Conservation (phyloP, 83 land plant genomes). For the Picea abies region DNA sequence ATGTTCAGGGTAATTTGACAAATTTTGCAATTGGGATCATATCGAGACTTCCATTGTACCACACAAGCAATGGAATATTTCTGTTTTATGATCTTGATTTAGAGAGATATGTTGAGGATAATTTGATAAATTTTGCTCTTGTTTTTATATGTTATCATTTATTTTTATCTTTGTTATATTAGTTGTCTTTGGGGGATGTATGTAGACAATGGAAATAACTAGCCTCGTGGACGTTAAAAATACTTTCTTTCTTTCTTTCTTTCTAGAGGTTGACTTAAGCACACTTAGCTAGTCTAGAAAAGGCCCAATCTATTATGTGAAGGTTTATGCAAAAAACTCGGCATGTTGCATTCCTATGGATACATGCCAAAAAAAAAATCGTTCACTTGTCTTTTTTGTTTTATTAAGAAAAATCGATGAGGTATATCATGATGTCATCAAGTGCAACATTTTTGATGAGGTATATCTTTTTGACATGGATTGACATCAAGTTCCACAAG, state of each 20-base stretch:
- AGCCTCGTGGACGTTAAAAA: too few relatives aligned
- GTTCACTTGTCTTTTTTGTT: neutral
- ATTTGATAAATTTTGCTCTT: neutral
- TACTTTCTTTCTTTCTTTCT: too few relatives aligned
- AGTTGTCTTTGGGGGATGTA: neutral
- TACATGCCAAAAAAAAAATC: neutral
- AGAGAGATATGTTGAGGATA: neutral
- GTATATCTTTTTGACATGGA: constrained; percentile 69
- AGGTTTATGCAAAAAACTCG: neutral
- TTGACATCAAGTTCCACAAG: constrained; percentile 83
- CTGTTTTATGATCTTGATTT: too few relatives aligned
- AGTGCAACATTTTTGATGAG: neutral
- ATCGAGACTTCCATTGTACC: too few relatives aligned
- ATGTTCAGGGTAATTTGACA: too few relatives aligned
- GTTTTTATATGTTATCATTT: too few relatives aligned
- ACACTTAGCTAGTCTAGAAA: neutral
- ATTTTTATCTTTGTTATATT: neutral
- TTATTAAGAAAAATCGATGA: neutral
- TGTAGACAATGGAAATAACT: neutral
- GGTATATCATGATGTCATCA: neutral
- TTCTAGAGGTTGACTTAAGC: neutral
- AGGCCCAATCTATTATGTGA: neutral
- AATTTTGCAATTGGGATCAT: too few relatives aligned
- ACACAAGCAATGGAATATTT: too few relatives aligned
- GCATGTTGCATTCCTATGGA: neutral